Percentiles rank a stretch among this genome's conserved stretches.
Conservation (phyloP, 1,139 yeast genomes). For the Kurtzmaniella quercitrusa region DNA sequence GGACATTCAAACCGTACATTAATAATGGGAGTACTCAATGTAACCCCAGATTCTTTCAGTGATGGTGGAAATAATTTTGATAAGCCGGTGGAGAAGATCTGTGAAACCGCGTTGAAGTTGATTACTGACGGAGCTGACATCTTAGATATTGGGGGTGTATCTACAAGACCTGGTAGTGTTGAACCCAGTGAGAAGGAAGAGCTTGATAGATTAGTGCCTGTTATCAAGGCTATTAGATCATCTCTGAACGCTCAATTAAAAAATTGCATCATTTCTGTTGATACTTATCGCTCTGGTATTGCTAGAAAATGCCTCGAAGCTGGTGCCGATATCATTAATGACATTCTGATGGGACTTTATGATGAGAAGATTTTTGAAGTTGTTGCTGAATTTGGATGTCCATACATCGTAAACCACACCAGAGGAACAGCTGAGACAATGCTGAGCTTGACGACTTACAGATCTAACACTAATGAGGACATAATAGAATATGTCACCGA, state of each 20-base stretch:
- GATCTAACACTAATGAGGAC: conserved; percentile 34
- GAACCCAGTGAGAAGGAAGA: conserved; percentile 62
- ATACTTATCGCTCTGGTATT: conserved; percentile 75
- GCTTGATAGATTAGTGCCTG: conserved; percentile 62
- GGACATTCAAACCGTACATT: conserved; percentile 27
- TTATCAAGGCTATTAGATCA: conserved; percentile 57
- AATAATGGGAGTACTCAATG: conserved; percentile 83
- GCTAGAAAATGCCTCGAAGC: conserved; percentile 64
- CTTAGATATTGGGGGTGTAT: conserved; percentile 89
- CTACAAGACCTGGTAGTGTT: conserved; percentile 78
- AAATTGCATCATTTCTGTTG: conserved; percentile 63
- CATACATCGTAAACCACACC: conserved; percentile 79
- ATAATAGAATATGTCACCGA: conserved; percentile 36
- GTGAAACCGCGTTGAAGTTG: conserved; percentile 40
- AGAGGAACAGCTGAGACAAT: conserved; percentile 80
- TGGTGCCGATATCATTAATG: conserved; percentile 93
- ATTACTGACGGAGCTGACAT: conserved; percentile 60
- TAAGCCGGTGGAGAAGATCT: conserved; percentile 23
- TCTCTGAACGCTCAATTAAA: conserved; percentile 28
- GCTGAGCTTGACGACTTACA: conserved; percentile 58
- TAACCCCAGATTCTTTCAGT: conserved; percentile 94
- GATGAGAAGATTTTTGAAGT: conserved; percentile 66
- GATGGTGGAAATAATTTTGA: conserved; percentile 65
- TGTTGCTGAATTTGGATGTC: conserved; percentile 66
- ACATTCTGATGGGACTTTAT: conserved; percentile 76